phyloP scores from a whole-genome alignment of 73 alveolate genomes.

The Stentor roeselii region DNA sequence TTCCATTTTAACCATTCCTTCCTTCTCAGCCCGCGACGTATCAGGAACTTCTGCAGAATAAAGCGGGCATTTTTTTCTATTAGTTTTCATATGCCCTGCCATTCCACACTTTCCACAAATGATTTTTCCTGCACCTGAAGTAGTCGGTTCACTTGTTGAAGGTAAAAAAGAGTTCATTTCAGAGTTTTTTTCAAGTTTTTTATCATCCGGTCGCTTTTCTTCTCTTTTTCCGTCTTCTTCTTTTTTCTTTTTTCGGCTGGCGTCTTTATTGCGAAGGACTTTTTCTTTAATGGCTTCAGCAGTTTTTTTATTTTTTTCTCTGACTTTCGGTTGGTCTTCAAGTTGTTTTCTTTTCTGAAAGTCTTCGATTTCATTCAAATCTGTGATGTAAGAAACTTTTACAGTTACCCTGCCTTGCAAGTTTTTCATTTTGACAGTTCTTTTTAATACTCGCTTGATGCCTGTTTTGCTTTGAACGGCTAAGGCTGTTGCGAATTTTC shows the following conservation, averaged over 20 bases:
- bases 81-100: slow-evolving; percentile 31
- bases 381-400: not conserved
- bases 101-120: slow-evolving; percentile 32
- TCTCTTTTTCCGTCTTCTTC: slow-evolving; percentile 28
- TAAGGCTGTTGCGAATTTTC: not conserved
- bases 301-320: slow-evolving; percentile 34
- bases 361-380: slow-evolving; percentile 30
- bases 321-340: slow-evolving; percentile 37
- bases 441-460: not conserved
- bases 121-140: slow-evolving; percentile 28
- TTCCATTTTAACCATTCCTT: slow-evolving; percentile 25
- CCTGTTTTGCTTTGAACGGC: slow-evolving; percentile 22
- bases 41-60: slow-evolving; percentile 26
- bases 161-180: not conserved
- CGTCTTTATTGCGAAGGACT: not conserved
- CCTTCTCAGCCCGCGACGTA: not conserved
- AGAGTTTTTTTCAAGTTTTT: slow-evolving; percentile 16
- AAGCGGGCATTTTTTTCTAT: slow-evolving; percentile 26
- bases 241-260: not conserved
- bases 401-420: slow-evolving; percentile 19
- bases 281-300: slow-evolving; percentile 4
- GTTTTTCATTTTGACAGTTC: not conserved
- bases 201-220: slow-evolving; percentile 47
- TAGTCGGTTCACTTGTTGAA: not conserved
- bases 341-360: slow-evolving; percentile 38